These are phyloP conservation scores for Penicillium psychrofluorescens DNA, from an alignment of 495 filamentous ascomycete species.

Conservation along the genomic window DNA sequence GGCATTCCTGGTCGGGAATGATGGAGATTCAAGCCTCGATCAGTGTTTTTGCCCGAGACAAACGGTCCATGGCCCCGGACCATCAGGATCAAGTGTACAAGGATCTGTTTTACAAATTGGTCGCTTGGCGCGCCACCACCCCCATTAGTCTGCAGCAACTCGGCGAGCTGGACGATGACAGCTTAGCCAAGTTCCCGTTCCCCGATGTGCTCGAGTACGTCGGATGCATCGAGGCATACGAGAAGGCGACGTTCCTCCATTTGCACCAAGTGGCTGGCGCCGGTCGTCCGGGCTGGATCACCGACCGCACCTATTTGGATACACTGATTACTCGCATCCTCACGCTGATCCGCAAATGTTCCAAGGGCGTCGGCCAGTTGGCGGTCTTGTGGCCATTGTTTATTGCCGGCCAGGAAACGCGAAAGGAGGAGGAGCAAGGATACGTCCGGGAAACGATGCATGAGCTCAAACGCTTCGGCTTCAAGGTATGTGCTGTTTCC, in stretches of 20 bases:
- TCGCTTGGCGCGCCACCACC: slow-evolving; percentile 27
- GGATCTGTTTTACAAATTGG: slow-evolving; percentile 23
- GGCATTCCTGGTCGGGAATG: slow-evolving; percentile 29
- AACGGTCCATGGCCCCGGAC: slow-evolving; percentile 23
- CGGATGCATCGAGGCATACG: slow-evolving; percentile 35
- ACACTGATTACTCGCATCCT: slow-evolving; percentile 29
- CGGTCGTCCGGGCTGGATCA: slow-evolving; percentile 21
- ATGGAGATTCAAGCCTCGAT: slow-evolving; percentile 35
- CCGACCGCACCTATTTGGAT: slow-evolving; percentile 20
- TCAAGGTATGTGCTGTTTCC: slow-evolving; percentile 16
- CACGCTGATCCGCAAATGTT: slow-evolving; percentile 23
- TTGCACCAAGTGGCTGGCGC: slow-evolving; percentile 30
- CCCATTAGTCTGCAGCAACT: slow-evolving; percentile 24
- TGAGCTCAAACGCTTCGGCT: slow-evolving; percentile 28
- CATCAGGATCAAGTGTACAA: slow-evolving; percentile 30
- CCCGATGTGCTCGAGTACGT: slow-evolving; percentile 30
- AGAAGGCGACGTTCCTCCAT: slow-evolving; percentile 33
- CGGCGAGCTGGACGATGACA: slow-evolving; percentile 26
- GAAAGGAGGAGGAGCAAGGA: slow-evolving; percentile 25
- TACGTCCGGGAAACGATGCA: slow-evolving; percentile 31
- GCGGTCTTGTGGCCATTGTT: slow-evolving; percentile 33
- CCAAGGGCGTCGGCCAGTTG: slow-evolving; percentile 30
- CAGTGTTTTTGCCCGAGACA: slow-evolving; percentile 31
- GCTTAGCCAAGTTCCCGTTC: slow-evolving; percentile 19
- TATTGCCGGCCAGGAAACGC: slow-evolving; percentile 30